These are phyloP conservation scores for Diatrype stigma DNA, from an alignment of 2,329 filamentous ascomycete species.

Conservation along the genomic window DNA sequence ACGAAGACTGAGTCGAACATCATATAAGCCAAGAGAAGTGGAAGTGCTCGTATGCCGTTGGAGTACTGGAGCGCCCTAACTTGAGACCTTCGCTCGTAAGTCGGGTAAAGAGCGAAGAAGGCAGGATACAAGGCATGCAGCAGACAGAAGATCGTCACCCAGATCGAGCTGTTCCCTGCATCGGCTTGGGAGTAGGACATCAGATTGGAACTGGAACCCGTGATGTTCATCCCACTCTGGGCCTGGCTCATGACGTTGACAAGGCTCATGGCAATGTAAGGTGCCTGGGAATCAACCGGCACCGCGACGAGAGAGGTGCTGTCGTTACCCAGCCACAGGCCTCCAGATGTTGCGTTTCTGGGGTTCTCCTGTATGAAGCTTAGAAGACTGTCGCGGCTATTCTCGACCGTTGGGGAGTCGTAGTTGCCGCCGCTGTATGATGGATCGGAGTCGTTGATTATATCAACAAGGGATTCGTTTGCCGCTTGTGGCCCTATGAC, in stretches of 20 bases:
- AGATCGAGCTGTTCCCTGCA: slow-evolving; percentile 16
- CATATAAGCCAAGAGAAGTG: slow-evolving; percentile 61
- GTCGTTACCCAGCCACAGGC: slow-evolving; percentile 15
- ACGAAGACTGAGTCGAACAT: slow-evolving; percentile 61
- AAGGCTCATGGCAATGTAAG: slow-evolving; percentile 1
- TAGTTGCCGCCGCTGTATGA: neutral
- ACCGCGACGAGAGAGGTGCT: slow-evolving; percentile 14
- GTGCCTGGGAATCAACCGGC: neutral
- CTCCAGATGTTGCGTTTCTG: slow-evolving; percentile 11
- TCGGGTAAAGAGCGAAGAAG: slow-evolving; percentile 64
- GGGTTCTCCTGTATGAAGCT: slow-evolving; percentile 11
- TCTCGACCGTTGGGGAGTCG: slow-evolving; percentile 5
- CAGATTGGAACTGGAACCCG: slow-evolving; percentile 7
- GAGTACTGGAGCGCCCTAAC: slow-evolving; percentile 65
- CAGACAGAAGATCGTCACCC: slow-evolving; percentile 24
- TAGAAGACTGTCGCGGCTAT: slow-evolving; percentile 11
- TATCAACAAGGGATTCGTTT: slow-evolving; percentile 8
- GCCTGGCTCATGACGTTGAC: slow-evolving; percentile 18
- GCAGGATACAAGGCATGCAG: slow-evolving; percentile 57
- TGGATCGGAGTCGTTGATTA: no score
- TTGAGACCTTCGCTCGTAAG: slow-evolving; percentile 55
- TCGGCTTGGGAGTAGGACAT: slow-evolving; percentile 13
- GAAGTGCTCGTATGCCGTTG: slow-evolving; percentile 60
- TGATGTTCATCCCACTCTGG: slow-evolving; percentile 12
- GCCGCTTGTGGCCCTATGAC: slow-evolving; percentile 12